A percentile compares a stretch with the other conserved stretches of the same genome.
Evolutionary conservation across 352 stramenopile species (phyloP).

Genomic region (Phytophthora sansomeana): DNA sequence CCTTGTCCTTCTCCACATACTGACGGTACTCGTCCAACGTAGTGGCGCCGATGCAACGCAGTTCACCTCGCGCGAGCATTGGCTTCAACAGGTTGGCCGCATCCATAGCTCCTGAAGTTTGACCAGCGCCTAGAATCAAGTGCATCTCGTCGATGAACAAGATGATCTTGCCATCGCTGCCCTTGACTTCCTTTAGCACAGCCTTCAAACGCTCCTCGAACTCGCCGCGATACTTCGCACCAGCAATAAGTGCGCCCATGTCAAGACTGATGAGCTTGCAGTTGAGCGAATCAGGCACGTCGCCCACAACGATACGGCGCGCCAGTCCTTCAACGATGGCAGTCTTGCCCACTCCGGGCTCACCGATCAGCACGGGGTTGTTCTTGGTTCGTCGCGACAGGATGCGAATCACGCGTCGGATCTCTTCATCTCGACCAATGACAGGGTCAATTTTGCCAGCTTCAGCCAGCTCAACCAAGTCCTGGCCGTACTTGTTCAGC

Average conservation of each 20-base stretch:
- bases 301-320: constrained; percentile 95
- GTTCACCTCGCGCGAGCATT: constrained; percentile 95
- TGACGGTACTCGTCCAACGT: constrained; percentile 98
- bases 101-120: constrained; percentile 95
- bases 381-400: constrained; percentile 97
- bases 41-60: constrained; percentile 98
- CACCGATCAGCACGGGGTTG: constrained; percentile 96
- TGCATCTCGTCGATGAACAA: constrained; percentile 99
- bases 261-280: constrained; percentile 95
- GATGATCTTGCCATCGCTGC: constrained; percentile 96
- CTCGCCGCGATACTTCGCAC: constrained; percentile 98
- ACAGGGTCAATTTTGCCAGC: constrained; percentile 98
- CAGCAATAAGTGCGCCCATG: constrained; percentile 96
- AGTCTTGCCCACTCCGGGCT: constrained; percentile 98
- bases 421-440: constrained; percentile 98
- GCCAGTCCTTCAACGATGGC: constrained; percentile 96
- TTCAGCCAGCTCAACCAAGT: constrained; percentile 93
- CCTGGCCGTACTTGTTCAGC: constrained; percentile 95
- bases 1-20: constrained; percentile 98
- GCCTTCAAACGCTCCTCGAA: constrained; percentile 98
- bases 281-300: constrained; percentile 95
- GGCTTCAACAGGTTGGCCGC: constrained; percentile 99
- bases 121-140: constrained; percentile 95
- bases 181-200: constrained; percentile 94
- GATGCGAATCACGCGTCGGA: constrained; percentile 96